phyloP scores from a whole-genome alignment of 768 basidiomycete genomes.

The Paxillus involutus region DNA sequence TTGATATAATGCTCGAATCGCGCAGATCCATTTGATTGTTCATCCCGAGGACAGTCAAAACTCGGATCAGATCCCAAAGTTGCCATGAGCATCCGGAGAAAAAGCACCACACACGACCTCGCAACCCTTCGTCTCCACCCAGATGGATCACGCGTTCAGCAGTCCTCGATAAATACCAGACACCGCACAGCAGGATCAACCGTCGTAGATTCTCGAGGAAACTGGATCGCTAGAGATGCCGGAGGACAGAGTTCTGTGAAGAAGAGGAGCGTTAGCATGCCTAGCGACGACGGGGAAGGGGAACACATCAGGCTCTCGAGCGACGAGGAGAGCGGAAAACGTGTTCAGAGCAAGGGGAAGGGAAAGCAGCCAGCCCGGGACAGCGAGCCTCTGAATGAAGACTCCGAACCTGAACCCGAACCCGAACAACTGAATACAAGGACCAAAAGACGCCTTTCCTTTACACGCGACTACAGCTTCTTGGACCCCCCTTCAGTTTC shows the following conservation, averaged over 20 bases:
- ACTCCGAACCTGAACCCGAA: slow-evolving; percentile 11
- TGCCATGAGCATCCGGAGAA: slow-evolving; percentile 33
- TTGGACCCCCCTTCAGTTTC: slow-evolving; percentile 37
- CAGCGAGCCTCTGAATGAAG: slow-evolving; percentile 5
- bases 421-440: slow-evolving; percentile 17
- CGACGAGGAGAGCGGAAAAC: slow-evolving; percentile 21
- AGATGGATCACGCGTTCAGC: slow-evolving; percentile 61
- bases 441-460: slow-evolving; percentile 44
- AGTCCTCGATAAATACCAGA: slow-evolving; percentile 35
- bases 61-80: background rate
- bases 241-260: slow-evolving; percentile 49
- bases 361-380: slow-evolving; percentile 25
- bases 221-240: slow-evolving; percentile 69
- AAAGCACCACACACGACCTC: slow-evolving; percentile 63
- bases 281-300: slow-evolving; percentile 23
- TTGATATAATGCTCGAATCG: too few relatives aligned
- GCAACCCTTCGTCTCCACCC: slow-evolving; percentile 64
- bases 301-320: slow-evolving; percentile 22
- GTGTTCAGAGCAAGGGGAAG: slow-evolving; percentile 12
- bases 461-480: slow-evolving; percentile 53
- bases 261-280: slow-evolving; percentile 23
- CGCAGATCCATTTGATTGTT: background rate
- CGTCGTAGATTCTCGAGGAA: slow-evolving; percentile 49
- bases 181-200: slow-evolving; percentile 35
- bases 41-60: background rate